phyloP scores from a whole-genome alignment of 805 yeast species.

The Metschnikowia aberdeeniae region DNA sequence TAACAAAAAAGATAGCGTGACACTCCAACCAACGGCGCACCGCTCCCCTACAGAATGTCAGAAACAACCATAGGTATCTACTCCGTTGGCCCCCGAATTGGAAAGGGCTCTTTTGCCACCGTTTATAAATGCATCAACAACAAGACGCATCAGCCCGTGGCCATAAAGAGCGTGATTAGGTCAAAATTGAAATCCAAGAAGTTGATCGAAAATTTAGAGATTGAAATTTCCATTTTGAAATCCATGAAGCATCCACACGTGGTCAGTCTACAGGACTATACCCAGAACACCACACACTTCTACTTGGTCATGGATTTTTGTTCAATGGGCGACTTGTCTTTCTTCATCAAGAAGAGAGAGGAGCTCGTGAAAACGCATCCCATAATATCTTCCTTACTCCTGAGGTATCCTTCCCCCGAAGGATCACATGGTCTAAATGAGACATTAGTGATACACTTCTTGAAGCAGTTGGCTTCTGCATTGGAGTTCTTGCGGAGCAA shows the following conservation, averaged over 20 bases:
- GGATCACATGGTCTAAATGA: slow-evolving; percentile 76
- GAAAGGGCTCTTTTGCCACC: slow-evolving; percentile 93
- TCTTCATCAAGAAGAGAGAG: slow-evolving; percentile 72
- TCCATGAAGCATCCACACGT: slow-evolving; percentile 90
- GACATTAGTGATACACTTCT: slow-evolving; percentile 73
- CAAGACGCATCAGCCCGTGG: slow-evolving; percentile 59
- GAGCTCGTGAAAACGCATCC: slow-evolving; percentile 75
- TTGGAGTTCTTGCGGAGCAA: slow-evolving; percentile 75
- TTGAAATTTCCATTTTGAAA: slow-evolving; percentile 86
- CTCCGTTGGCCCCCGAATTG: slow-evolving; percentile 77
- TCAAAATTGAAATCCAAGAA: slow-evolving; percentile 81
- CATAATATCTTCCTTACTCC: slow-evolving; percentile 67
- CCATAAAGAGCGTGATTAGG: slow-evolving; percentile 83
- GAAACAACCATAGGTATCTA: slow-evolving; percentile 37
- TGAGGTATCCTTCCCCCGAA: slow-evolving; percentile 78
- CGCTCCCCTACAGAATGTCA: not conserved
- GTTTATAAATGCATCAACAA: slow-evolving; percentile 80
- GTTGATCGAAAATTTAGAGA: slow-evolving; percentile 83
- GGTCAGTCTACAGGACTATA: slow-evolving; percentile 80
- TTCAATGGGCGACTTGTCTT: slow-evolving; percentile 88
- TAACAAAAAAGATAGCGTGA: not conserved
- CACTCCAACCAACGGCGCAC: not conserved
- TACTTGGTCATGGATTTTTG: slow-evolving; percentile 96
- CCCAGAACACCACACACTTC: slow-evolving; percentile 72
- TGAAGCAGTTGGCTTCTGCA: slow-evolving; percentile 84